Conservation (phyloP, 1,284 basidiomycete species). For the Heliocybe sulcata region DNA sequence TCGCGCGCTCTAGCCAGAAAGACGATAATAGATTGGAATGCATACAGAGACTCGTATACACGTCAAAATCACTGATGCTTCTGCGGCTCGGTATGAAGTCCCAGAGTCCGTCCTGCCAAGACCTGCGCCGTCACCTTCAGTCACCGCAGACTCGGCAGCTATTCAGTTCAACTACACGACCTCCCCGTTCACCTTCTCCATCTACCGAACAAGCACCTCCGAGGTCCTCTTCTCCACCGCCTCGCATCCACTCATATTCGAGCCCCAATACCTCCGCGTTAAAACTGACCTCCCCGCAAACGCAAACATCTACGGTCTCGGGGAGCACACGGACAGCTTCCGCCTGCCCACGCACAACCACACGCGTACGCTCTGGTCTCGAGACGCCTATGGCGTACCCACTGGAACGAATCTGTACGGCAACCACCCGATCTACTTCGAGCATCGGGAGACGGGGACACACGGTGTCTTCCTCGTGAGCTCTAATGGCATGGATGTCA, state of each 20-base stretch:
- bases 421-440: slow-evolving; percentile 65
- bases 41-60: slow-evolving; percentile 53
- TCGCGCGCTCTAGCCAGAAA: not conserved
- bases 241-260: slow-evolving; percentile 59
- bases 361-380: slow-evolving; percentile 61
- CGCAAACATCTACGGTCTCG: slow-evolving; percentile 74
- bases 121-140: slow-evolving; percentile 28
- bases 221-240: slow-evolving; percentile 69
- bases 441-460: slow-evolving; percentile 55
- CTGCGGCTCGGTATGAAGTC: slow-evolving; percentile 55
- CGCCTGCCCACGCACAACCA: slow-evolving; percentile 53
- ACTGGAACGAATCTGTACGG: slow-evolving; percentile 56
- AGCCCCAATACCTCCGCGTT: slow-evolving; percentile 73
- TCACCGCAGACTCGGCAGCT: slow-evolving; percentile 24
- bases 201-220: slow-evolving; percentile 44
- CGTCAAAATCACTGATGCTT: slow-evolving; percentile 63
- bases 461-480: slow-evolving; percentile 65
- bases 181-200: slow-evolving; percentile 67
- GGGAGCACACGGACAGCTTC: slow-evolving; percentile 67
- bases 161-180: slow-evolving; percentile 63
- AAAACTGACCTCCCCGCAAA: slow-evolving; percentile 45
- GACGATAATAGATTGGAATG: not conserved
- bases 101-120: slow-evolving; percentile 60
- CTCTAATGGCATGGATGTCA: slow-evolving; percentile 72
- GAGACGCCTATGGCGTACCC: slow-evolving; percentile 55